Conservation (phyloP, 768 basidiomycete species). For the Roridomyces roridus region DNA sequence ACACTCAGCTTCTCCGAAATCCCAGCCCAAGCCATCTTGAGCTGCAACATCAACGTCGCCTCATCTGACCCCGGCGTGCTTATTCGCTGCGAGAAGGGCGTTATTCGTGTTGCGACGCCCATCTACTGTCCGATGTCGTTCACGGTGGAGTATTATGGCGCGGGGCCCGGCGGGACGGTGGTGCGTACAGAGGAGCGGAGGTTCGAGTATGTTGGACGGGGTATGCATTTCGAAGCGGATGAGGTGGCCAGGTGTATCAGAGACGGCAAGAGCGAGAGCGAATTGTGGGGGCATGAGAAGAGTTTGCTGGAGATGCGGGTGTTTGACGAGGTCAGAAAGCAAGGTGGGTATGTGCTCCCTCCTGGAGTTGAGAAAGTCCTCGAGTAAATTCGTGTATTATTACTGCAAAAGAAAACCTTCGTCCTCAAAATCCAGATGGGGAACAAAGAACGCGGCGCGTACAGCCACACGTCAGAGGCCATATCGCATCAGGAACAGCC, state of each 20-base stretch:
- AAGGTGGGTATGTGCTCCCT: constrained; percentile 70
- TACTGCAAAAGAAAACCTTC: too few relatives aligned
- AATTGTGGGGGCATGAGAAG: constrained; percentile 79
- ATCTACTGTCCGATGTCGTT: constrained; percentile 72
- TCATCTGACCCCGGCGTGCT: constrained; percentile 56
- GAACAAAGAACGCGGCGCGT: too few relatives aligned
- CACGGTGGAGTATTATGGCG: constrained; percentile 65
- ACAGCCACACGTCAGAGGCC: too few relatives aligned
- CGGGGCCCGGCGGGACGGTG: constrained; percentile 44
- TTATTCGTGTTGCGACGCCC: constrained; percentile 66
- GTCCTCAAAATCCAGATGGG: too few relatives aligned
- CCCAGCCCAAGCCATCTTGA: constrained; percentile 74
- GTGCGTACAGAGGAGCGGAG: constrained; percentile 62
- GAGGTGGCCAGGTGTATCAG: constrained; percentile 82
- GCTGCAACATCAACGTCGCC: constrained; percentile 64
- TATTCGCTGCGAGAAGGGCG: constrained; percentile 79
- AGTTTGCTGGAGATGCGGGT: constrained; percentile 82
- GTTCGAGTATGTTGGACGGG: constrained; percentile 69
- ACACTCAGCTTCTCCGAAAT: constrained; percentile 73
- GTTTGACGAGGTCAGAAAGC: constrained; percentile 81
- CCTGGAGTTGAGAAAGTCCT: constrained; percentile 64
- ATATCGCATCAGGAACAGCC: too few relatives aligned
- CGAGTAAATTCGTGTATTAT: too few relatives aligned
- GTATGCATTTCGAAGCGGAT: constrained; percentile 89
- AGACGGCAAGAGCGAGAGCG: constrained; percentile 77